Evolutionary conservation across 2,329 filamentous ascomycete genomes (phyloP).

Genomic region (Fulvia fulva): DNA sequence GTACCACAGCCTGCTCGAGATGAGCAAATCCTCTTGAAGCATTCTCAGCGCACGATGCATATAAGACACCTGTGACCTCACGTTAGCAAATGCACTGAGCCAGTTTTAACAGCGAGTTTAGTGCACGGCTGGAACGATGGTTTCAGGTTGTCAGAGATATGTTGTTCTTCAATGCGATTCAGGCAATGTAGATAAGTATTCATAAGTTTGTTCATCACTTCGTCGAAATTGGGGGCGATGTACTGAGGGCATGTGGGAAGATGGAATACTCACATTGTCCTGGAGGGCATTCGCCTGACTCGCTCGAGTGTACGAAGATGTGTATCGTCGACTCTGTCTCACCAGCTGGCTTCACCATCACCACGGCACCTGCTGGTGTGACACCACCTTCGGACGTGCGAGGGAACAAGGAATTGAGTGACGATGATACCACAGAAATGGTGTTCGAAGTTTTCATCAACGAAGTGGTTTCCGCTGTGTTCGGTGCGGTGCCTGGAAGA

Average conservation of each 20-base stretch:
- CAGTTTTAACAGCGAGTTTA: neutral
- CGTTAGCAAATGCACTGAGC: slow-evolving; percentile 1
- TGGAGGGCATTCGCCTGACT: slow-evolving; percentile 84
- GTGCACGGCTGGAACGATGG: slow-evolving; percentile 32
- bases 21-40: slow-evolving; percentile 34
- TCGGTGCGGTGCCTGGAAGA: slow-evolving; percentile 13
- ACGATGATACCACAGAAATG: slow-evolving; percentile 65
- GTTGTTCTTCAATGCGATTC: slow-evolving; percentile 82
- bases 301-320: slow-evolving; percentile 73
- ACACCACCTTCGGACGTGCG: slow-evolving; percentile 69
- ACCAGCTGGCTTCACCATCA: slow-evolving; percentile 55
- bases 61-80: slow-evolving; percentile 52
- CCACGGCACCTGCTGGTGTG: slow-evolving; percentile 66
- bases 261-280: slow-evolving; percentile 75
- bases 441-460: slow-evolving; percentile 16
- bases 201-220: slow-evolving; percentile 75
- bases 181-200: slow-evolving; percentile 99
- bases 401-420: slow-evolving; percentile 65
- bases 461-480: neutral
- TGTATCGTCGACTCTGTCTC: slow-evolving; percentile 52
- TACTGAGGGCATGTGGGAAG: neutral
- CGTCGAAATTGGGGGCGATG: slow-evolving; percentile 30
- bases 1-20: slow-evolving; percentile 40
- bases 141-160: slow-evolving; percentile 86
- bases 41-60: slow-evolving; percentile 46